Evolutionary conservation across 768 basidiomycete species (phyloP).

Genomic region (Pluteus cervinus): DNA sequence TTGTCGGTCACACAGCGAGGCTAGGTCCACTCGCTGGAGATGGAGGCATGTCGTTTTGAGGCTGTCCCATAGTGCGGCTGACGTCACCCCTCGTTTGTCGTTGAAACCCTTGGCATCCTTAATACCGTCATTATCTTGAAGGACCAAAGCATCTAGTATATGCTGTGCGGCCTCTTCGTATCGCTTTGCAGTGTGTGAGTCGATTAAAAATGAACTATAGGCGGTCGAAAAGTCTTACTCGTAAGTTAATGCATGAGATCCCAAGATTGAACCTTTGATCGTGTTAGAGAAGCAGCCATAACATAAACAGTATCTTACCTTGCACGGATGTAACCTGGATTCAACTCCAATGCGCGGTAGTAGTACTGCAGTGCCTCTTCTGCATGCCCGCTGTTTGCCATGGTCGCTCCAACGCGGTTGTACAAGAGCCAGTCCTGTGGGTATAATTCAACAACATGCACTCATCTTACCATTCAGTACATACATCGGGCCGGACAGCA

Average conservation of each 20-base stretch:
- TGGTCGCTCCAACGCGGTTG: constrained; percentile 91
- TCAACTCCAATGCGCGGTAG: constrained; percentile 76
- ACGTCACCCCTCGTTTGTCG: constrained; percentile 65
- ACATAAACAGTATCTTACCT: constrained; percentile 37
- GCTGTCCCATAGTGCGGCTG: constrained; percentile 82
- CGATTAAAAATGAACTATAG: constrained; percentile 6
- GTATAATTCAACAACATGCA: background rate
- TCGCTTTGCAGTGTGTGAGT: constrained; percentile 40
- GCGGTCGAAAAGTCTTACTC: constrained; percentile 37
- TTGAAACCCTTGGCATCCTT: constrained; percentile 35
- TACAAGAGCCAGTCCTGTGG: constrained; percentile 84
- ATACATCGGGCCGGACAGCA: constrained; percentile 80
- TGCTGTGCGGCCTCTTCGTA: constrained; percentile 85
- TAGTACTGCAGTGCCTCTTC: constrained; percentile 86
- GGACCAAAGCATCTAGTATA: constrained; percentile 80
- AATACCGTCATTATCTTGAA: constrained; percentile 85
- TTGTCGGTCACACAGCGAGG: constrained; percentile 61
- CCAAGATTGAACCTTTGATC: constrained; percentile 82
- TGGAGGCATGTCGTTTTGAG: constrained; percentile 79
- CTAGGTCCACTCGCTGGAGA: constrained; percentile 73
- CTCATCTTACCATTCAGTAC: constrained; percentile 10
- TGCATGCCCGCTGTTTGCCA: constrained; percentile 82
- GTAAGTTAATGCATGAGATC: constrained; percentile 85
- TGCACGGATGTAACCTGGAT: constrained; percentile 87
- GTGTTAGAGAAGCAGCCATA: constrained; percentile 6